phyloP scores from a whole-genome alignment of 352 stramenopile genomes.

The Globisporangium mamillatum region DNA sequence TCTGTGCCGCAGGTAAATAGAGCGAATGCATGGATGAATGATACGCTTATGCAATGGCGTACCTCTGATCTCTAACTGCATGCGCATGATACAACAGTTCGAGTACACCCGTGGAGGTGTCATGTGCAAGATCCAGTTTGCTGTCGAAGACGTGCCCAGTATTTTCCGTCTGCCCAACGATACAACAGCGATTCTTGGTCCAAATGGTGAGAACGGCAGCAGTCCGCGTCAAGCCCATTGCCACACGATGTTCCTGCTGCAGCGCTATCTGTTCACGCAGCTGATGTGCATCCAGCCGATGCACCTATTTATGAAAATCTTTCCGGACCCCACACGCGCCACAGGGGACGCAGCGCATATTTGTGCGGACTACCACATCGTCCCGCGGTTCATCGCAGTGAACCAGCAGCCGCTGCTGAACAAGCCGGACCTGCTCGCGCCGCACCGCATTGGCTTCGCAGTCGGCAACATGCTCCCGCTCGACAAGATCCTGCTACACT shows the following conservation, averaged over 20 bases:
- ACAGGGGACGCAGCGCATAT: slow-evolving; percentile 56
- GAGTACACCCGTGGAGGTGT: slow-evolving; percentile 77
- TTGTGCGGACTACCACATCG: slow-evolving; percentile 76
- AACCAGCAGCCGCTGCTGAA: slow-evolving; percentile 64
- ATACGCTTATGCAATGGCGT: background rate
- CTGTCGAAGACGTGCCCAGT: slow-evolving; percentile 57
- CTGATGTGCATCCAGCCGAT: slow-evolving; percentile 68
- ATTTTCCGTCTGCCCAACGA: slow-evolving; percentile 31
- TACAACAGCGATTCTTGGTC: slow-evolving; percentile 16
- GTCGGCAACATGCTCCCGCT: slow-evolving; percentile 64
- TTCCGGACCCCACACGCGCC: slow-evolving; percentile 45
- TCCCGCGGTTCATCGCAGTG: slow-evolving; percentile 78
- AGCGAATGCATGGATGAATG: background rate
- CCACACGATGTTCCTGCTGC: slow-evolving; percentile 59
- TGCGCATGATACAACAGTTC: slow-evolving; percentile 40
- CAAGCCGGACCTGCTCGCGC: slow-evolving; percentile 53
- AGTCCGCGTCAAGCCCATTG: slow-evolving; percentile 37
- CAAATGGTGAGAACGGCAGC: slow-evolving; percentile 15
- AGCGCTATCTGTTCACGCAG: slow-evolving; percentile 74
- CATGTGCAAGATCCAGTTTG: slow-evolving; percentile 76
- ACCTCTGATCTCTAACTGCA: background rate
- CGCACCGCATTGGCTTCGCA: slow-evolving; percentile 79
- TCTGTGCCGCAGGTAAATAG: slow-evolving; percentile 54
- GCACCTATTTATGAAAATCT: slow-evolving; percentile 70
- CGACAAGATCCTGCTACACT: slow-evolving; percentile 60